Evolutionary conservation across 768 basidiomycete species (phyloP).

Genomic region (Psilocybe cubensis): DNA sequence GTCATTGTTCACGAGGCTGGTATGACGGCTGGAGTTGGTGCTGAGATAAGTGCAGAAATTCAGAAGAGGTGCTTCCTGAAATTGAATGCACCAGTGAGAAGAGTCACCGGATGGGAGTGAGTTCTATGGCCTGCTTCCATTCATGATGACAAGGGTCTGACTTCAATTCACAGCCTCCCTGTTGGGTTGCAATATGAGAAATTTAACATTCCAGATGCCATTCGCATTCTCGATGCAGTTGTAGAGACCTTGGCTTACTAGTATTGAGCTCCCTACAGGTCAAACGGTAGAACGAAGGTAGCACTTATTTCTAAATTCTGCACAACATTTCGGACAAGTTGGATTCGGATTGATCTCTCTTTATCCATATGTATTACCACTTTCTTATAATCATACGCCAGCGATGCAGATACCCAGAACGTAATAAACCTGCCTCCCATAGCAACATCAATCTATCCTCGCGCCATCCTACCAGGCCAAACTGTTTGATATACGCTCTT

Average conservation of each 20-base stretch:
- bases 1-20: conserved; percentile 94
- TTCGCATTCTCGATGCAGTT: conserved; percentile 82
- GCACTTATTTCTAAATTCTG: not conserved
- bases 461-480: conserved; percentile 43
- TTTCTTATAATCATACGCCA: conserved; percentile 47
- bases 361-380: conserved; percentile 5
- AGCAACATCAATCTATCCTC: conserved; percentile 47
- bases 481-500: conserved; percentile 29
- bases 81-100: conserved; percentile 83
- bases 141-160: not conserved
- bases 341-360: not conserved
- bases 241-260: conserved; percentile 82
- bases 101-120: conserved; percentile 95
- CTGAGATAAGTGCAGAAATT: conserved; percentile 90
- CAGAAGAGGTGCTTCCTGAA: conserved; percentile 89
- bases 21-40: conserved; percentile 84
- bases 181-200: conserved; percentile 87
- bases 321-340: not conserved
- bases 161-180: conserved; percentile 61
- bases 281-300: not conserved
- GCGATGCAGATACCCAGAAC: conserved; percentile 44
- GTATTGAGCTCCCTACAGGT: conserved; percentile 31
- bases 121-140: conserved; percentile 34
- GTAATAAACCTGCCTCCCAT: conserved; percentile 57
- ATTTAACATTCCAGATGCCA: conserved; percentile 87